Evolutionary conservation across 768 basidiomycete species (phyloP).

Genomic region (Boletus rubescentipes): DNA sequence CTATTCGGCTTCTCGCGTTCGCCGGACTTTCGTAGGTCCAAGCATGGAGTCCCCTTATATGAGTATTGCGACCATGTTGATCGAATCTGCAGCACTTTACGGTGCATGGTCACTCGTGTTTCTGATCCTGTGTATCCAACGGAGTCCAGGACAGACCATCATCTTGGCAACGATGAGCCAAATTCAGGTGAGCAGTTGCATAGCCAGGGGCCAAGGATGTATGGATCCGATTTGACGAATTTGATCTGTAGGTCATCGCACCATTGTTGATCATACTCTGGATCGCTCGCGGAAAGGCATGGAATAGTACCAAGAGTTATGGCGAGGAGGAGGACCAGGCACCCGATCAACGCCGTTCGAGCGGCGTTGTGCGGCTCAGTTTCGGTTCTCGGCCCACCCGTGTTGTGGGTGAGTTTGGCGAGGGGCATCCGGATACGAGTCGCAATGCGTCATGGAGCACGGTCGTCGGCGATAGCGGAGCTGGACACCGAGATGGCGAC

Average conservation of each 20-base stretch:
- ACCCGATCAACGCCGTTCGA: not conserved
- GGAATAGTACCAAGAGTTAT: conserved; percentile 1
- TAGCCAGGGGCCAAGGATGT: not conserved
- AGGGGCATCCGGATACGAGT: not conserved
- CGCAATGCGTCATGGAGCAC: conserved; percentile 13
- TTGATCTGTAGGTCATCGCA: conserved; percentile 19
- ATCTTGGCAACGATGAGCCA: conserved; percentile 25
- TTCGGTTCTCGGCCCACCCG: conserved; percentile 10
- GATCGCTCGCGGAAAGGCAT: conserved; percentile 22
- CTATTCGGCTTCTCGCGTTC: not conserved
- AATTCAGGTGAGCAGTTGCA: conserved; percentile 17
- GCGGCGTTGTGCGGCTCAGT: not conserved
- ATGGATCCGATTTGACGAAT: not conserved
- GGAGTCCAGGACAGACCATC: conserved; percentile 17
- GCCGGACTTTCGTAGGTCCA: conserved; percentile 7
- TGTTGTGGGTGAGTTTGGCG: not conserved
- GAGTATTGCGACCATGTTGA: conserved; percentile 21
- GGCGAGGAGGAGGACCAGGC: not conserved
- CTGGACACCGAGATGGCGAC: not conserved
- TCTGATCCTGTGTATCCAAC: conserved; percentile 17
- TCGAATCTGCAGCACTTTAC: conserved; percentile 28
- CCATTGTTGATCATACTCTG: conserved; percentile 28
- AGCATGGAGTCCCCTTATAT: conserved; percentile 19
- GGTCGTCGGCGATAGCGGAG: not conserved
- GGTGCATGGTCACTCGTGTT: conserved; percentile 25